Conservation (phyloP, 1,284 basidiomycete species). For the Cutaneotrichosporon sp. region DNA sequence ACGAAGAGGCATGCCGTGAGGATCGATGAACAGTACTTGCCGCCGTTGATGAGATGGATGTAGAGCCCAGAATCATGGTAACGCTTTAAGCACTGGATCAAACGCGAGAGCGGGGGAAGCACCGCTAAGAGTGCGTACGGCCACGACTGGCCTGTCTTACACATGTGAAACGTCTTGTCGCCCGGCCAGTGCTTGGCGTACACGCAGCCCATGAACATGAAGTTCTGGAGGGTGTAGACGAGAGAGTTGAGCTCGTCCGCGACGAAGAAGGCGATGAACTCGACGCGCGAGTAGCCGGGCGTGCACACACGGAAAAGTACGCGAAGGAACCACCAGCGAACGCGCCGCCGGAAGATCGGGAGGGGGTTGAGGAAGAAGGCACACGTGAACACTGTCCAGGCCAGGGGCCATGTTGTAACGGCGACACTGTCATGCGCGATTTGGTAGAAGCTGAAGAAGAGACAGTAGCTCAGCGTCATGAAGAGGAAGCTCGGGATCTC, state of each 20-base stretch:
- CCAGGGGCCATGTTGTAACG: slow-evolving; percentile 72
- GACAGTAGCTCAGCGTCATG: slow-evolving; percentile 72
- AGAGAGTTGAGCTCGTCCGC: slow-evolving; percentile 80
- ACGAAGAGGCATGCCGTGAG: slow-evolving; percentile 66
- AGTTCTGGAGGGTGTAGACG: slow-evolving; percentile 67
- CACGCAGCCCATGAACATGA: slow-evolving; percentile 57
- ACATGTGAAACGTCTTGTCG: slow-evolving; percentile 56
- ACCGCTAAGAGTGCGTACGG: slow-evolving; percentile 56
- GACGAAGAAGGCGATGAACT: slow-evolving; percentile 53
- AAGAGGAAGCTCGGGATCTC: slow-evolving; percentile 80
- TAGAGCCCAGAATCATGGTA: slow-evolving; percentile 70
- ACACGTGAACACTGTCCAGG: slow-evolving; percentile 71
- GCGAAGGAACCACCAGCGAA: slow-evolving; percentile 76
- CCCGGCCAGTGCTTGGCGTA: slow-evolving; percentile 46
- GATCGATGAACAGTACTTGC: slow-evolving; percentile 73
- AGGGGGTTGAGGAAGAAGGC: slow-evolving; percentile 74
- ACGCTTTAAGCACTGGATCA: slow-evolving; percentile 83
- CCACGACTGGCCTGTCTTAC: slow-evolving; percentile 65
- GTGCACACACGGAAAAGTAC: slow-evolving; percentile 64
- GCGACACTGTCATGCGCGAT: slow-evolving; percentile 58
- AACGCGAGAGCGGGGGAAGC: slow-evolving; percentile 61
- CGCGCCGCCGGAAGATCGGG: slow-evolving; percentile 63
- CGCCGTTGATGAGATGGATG: slow-evolving; percentile 82
- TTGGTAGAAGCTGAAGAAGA: slow-evolving; percentile 77
- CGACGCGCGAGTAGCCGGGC: slow-evolving; percentile 71